These are phyloP conservation scores for Dalbergia oliveri DNA, from an alignment of 306 rosid genomes.

Conservation along the genomic window DNA sequence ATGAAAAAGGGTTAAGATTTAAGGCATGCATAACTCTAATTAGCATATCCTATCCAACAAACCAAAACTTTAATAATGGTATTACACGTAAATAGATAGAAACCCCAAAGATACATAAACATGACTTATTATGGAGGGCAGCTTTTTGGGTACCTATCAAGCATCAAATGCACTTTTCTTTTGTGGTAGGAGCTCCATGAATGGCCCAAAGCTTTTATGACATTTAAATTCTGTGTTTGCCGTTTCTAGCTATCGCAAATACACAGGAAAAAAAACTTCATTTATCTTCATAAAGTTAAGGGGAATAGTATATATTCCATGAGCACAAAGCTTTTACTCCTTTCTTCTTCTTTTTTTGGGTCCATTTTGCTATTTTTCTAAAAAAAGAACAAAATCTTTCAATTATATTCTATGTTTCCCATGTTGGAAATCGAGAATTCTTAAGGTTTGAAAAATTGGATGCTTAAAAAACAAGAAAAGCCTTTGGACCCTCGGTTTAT, in stretches of 20 bases:
- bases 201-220: conserved; percentile 49
- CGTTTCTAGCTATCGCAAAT: conserved; percentile 43
- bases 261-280: conserved; percentile 4
- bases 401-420: conserved; percentile 5
- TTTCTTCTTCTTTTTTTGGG: conserved; percentile 22
- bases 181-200: conserved; percentile 3
- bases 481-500: conserved; percentile 5
- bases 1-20: conserved; percentile 29
- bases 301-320: conserved; percentile 57
- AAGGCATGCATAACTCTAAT: conserved; percentile 19
- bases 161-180: conserved; percentile 50
- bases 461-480: neutral
- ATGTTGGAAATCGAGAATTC: conserved; percentile 10
- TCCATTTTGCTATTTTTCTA: conserved; percentile 19
- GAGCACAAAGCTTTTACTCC: conserved; percentile 45
- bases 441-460: neutral
- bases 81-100: conserved; percentile 22
- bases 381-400: conserved; percentile 34
- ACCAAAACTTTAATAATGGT: conserved; percentile 20
- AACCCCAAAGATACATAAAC: neutral
- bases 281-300: conserved; percentile 40
- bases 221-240: conserved; percentile 57
- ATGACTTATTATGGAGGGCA: neutral
- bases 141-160: conserved; percentile 37
- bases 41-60: conserved; percentile 35